phyloP scores from a whole-genome alignment of 2,329 filamentous ascomycete genomes.

The Aureobasidium melanogenum region DNA sequence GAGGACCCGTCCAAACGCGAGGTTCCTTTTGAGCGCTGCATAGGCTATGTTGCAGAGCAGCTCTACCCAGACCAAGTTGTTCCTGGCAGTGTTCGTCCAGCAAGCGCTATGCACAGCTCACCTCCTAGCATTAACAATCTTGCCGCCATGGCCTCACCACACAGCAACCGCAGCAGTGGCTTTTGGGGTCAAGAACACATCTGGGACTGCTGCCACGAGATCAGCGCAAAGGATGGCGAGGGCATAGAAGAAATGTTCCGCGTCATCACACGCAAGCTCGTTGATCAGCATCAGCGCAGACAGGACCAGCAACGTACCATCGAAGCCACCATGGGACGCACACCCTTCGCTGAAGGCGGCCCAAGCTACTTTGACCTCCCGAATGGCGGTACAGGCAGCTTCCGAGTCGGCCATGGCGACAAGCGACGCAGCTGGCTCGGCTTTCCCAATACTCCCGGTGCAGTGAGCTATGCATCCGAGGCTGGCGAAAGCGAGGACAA shows the following conservation, averaged over 20 bases:
- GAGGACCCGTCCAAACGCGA: conserved; percentile 69
- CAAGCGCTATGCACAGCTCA: conserved; percentile 12
- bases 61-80: conserved; percentile 59
- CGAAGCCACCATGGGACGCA: conserved; percentile 34
- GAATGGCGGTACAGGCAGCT: conserved; percentile 46
- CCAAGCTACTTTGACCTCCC: conserved; percentile 39
- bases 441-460: conserved; percentile 10
- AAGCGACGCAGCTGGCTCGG: conserved; percentile 60
- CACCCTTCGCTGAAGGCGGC: conserved; percentile 31
- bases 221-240: conserved; percentile 87
- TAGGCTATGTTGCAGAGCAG: conserved; percentile 90
- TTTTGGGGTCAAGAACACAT: conserved; percentile 90
- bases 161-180: conserved; percentile 52
- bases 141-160: conserved; percentile 37
- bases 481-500: conserved; percentile 1
- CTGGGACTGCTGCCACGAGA: conserved; percentile 97
- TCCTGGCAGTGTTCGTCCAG: conserved; percentile 39
- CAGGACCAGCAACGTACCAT: conserved; percentile 42
- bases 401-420: conserved; percentile 49
- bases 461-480: conserved; percentile 2
- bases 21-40: conserved; percentile 90
- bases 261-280: conserved; percentile 74
- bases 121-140: conserved; percentile 20
- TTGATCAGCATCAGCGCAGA: conserved; percentile 59
- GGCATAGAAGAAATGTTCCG: conserved; percentile 95